Evolutionary conservation across 2,329 filamentous ascomycete genomes (phyloP).

Genomic region (Cladosporium colombiae): DNA sequence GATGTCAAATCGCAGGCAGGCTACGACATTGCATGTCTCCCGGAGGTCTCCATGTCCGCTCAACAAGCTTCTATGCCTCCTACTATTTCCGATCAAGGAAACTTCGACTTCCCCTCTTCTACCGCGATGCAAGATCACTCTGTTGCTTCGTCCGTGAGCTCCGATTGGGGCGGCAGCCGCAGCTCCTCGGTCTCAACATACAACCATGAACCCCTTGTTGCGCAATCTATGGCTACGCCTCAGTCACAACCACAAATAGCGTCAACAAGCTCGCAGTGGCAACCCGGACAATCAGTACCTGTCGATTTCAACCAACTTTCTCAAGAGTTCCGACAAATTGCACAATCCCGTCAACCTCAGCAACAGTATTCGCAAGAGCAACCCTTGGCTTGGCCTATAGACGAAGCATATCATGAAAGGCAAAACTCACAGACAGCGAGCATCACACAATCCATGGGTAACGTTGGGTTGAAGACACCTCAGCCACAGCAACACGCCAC

Average conservation of each 20-base stretch:
- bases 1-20: slow-evolving; percentile 28
- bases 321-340: slow-evolving; percentile 37
- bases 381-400: slow-evolving; percentile 35
- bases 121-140: slow-evolving; percentile 28
- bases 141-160: slow-evolving; percentile 30
- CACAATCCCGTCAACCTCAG: slow-evolving; percentile 25
- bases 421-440: slow-evolving; percentile 35
- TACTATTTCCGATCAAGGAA: slow-evolving; percentile 30
- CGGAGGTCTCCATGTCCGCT: slow-evolving; percentile 30
- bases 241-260: slow-evolving; percentile 7
- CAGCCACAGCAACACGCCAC: slow-evolving; percentile 32
- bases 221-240: slow-evolving; percentile 21
- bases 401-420: slow-evolving; percentile 34
- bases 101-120: slow-evolving; percentile 28
- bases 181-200: slow-evolving; percentile 34
- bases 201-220: slow-evolving; percentile 1
- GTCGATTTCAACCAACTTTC: slow-evolving; percentile 37
- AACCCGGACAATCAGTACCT: slow-evolving; percentile 39
- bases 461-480: slow-evolving; percentile 38
- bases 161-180: slow-evolving; percentile 37
- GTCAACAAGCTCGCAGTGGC: slow-evolving; percentile 34
- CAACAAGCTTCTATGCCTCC: slow-evolving; percentile 34
- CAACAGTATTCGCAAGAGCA: slow-evolving; percentile 32
- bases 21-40: slow-evolving; percentile 25
- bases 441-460: slow-evolving; percentile 40